Conservation (phyloP, 148 eudicot species). For the Spergularia marina region DNA sequence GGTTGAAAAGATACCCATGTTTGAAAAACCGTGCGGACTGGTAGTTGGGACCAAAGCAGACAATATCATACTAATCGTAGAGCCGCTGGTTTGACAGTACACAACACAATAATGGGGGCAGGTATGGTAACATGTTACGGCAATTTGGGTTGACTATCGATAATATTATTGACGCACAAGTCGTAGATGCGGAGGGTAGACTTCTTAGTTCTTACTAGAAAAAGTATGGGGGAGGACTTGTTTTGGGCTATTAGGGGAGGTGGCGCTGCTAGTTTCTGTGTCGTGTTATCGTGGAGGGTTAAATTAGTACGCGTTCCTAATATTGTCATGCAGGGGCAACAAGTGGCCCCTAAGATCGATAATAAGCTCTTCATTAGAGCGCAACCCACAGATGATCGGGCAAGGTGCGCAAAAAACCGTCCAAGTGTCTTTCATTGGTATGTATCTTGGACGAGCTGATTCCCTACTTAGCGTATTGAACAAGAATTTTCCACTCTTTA, state of each 20-base stretch:
- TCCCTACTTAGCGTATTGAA: slow-evolving; percentile 11
- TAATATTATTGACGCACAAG: slow-evolving; percentile 35
- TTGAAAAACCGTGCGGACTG: no score
- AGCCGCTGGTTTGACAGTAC: no score
- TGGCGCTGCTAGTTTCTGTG: slow-evolving; percentile 39
- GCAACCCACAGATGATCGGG: slow-evolving; percentile 17
- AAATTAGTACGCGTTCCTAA: slow-evolving; percentile 27
- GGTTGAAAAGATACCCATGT: no score
- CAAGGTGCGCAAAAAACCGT: slow-evolving; percentile 13
- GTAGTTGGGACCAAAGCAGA: no score
- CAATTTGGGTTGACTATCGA: slow-evolving; percentile 35
- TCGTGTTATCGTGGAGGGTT: slow-evolving; percentile 35
- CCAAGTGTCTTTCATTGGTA: slow-evolving; percentile 27
- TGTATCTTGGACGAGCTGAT: slow-evolving; percentile 19
- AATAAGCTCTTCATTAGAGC: slow-evolving; percentile 26
- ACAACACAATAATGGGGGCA: no score
- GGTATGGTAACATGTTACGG: slow-evolving; percentile 35
- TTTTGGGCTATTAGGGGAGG: slow-evolving; percentile 47
- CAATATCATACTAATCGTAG: no score
- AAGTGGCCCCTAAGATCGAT: slow-evolving; percentile 22
- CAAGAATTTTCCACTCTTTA: slow-evolving; percentile 12
- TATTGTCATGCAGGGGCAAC: slow-evolving; percentile 34
- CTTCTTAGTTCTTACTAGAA: slow-evolving; percentile 19
- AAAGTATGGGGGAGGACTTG: slow-evolving; percentile 35
- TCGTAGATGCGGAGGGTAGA: slow-evolving; percentile 28